A percentile compares a stretch with the other conserved stretches of the same genome.
These are phyloP conservation scores for Fraxinus albicans DNA, from an alignment of 305 asterid genomes.

Conservation along the genomic window DNA sequence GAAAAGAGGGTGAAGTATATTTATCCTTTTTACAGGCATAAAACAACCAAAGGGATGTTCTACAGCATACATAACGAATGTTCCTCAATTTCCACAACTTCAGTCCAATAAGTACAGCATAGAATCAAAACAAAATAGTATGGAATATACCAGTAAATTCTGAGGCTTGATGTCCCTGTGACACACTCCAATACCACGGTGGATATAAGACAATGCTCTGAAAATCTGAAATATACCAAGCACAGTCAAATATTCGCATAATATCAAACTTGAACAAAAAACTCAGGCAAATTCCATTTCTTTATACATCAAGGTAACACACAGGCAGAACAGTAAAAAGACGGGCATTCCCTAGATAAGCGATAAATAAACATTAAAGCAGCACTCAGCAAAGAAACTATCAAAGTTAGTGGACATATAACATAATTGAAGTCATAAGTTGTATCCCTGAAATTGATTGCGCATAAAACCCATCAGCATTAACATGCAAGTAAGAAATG, in stretches of 20 bases:
- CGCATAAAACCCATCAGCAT: background rate
- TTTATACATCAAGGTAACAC: background rate
- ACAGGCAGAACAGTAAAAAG: background rate
- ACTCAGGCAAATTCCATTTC: background rate
- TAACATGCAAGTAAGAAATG: background rate
- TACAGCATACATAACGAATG: background rate
- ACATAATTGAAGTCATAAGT: background rate
- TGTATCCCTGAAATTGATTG: background rate
- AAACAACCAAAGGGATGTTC: background rate
- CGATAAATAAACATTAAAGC: background rate
- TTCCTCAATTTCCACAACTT: background rate
- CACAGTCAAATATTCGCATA: background rate
- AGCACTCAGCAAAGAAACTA: background rate
- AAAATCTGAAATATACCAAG: conserved; percentile 53
- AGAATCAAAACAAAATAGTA: background rate
- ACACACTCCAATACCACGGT: conserved; percentile 80
- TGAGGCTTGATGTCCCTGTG: conserved; percentile 99
- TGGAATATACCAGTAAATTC: conserved; percentile 37
- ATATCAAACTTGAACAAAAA: background rate
- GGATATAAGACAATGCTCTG: conserved; percentile 90
- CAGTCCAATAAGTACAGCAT: background rate
- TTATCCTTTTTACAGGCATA: background rate
- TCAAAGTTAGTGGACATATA: background rate
- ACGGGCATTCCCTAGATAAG: background rate
- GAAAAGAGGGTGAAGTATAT: background rate